Percentiles rank a stretch among this genome's conserved stretches.
Evolutionary conservation across 2,329 filamentous ascomycete genomes (phyloP).

Genomic region (Colletotrichum australisinense): DNA sequence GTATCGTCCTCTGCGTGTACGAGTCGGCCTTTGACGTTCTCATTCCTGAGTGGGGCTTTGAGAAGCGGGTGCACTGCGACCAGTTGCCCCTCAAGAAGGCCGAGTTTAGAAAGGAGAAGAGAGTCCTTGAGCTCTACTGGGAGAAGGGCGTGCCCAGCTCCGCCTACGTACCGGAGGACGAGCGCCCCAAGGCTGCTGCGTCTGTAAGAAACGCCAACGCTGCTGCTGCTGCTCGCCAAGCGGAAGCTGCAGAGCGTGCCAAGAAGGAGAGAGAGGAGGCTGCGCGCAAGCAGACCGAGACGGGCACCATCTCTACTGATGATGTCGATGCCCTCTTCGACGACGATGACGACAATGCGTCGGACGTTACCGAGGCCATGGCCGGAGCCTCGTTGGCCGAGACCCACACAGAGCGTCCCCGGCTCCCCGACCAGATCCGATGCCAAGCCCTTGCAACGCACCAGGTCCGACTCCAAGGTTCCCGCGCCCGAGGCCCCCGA

Average conservation of each 20-base stretch:
- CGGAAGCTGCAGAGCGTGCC: constrained; percentile 83
- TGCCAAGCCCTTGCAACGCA: constrained; percentile 81
- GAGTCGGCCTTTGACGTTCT: constrained; percentile 98
- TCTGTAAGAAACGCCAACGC: constrained; percentile 81
- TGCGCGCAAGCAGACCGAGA: constrained; percentile 92
- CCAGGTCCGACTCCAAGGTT: constrained; percentile 94
- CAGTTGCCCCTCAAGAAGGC: constrained; percentile 98
- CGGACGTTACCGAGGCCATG: constrained; percentile 90
- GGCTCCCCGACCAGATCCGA: constrained; percentile 85
- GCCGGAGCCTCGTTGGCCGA: constrained; percentile 90
- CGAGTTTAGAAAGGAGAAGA: constrained; percentile 97
- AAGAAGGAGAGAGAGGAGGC: constrained; percentile 92
- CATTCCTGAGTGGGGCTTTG: constrained; percentile 97
- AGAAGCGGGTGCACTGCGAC: constrained; percentile 99
- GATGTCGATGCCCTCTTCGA: constrained; percentile 97
- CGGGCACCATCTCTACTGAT: constrained; percentile 91
- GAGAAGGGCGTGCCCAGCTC: constrained; percentile 99
- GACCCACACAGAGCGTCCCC: constrained; percentile 94
- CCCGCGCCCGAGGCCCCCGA: constrained; percentile 80
- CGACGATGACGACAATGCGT: constrained; percentile 88
- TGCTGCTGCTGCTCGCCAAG: constrained; percentile 80
- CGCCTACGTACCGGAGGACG: constrained; percentile 95
- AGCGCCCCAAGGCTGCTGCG: constrained; percentile 85
- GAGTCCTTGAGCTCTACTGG: constrained; percentile 97
- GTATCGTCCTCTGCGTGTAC: constrained; percentile 96